Percentiles rank a stretch among this genome's conserved stretches.
Evolutionary conservation across 2,329 filamentous ascomycete species (phyloP).

Genomic region (Ophiosphaerella korrae): DNA sequence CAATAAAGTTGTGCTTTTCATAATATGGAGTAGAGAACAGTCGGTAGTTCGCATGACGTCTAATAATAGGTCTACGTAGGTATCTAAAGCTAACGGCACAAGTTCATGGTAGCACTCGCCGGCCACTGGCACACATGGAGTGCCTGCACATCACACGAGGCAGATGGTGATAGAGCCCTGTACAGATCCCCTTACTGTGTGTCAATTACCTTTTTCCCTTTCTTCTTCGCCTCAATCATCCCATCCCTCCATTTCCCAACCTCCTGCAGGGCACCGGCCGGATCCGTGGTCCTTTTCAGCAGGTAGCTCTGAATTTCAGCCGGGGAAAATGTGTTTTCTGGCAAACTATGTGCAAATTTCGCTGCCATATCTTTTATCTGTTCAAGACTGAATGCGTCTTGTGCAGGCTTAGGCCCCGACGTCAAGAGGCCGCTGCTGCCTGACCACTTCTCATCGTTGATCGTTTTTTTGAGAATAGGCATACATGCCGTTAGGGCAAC

Average conservation of each 20-base stretch:
- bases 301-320: slow-evolving; percentile 61
- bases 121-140: too few species aligned
- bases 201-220: slow-evolving; percentile 25
- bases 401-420: background rate
- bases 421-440: too few species aligned
- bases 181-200: background rate
- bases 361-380: slow-evolving; percentile 50
- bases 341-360: slow-evolving; percentile 53
- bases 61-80: too few species aligned
- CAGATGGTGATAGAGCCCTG: too few species aligned
- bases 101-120: too few species aligned
- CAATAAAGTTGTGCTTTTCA: too few species aligned
- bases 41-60: too few species aligned
- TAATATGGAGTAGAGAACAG: too few species aligned
- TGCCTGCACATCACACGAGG: too few species aligned
- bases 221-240: slow-evolving; percentile 41
- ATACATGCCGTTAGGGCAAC: background rate
- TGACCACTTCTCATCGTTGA: too few species aligned
- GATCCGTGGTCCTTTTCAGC: slow-evolving; percentile 57
- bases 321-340: slow-evolving; percentile 56
- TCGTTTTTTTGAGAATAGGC: background rate
- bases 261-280: slow-evolving; percentile 51
- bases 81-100: too few species aligned
- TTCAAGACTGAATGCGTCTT: slow-evolving; percentile 14
- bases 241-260: slow-evolving; percentile 51